Evolutionary conservation across 352 stramenopile genomes (phyloP).

Genomic region (Hyaloperonospora arabidopsidis): DNA sequence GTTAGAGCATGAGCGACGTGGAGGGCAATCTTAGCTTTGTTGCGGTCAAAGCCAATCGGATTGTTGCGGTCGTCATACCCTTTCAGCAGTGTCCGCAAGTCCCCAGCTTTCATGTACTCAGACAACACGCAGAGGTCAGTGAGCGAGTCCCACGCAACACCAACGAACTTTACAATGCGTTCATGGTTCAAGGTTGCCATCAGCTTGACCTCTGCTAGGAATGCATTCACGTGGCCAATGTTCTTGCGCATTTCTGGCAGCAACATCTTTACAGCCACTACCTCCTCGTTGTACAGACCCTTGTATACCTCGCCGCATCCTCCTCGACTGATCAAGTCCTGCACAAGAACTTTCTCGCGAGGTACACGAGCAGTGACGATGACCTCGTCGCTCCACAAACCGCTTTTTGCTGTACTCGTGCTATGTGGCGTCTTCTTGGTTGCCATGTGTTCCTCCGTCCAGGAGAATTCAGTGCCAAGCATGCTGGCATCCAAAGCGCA

Average conservation of each 20-base stretch:
- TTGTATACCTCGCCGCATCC: slow-evolving; percentile 30
- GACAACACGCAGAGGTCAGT: slow-evolving; percentile 34
- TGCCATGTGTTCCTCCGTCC: slow-evolving; percentile 15
- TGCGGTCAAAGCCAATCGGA: slow-evolving; percentile 20
- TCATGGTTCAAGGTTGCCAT: slow-evolving; percentile 35
- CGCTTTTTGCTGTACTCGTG: slow-evolving; percentile 10
- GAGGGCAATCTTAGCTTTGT: slow-evolving; percentile 27
- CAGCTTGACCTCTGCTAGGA: slow-evolving; percentile 28
- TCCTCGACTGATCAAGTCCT: slow-evolving; percentile 29
- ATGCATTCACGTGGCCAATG: slow-evolving; percentile 28
- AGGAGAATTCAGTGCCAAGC: slow-evolving; percentile 23
- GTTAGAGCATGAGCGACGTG: slow-evolving; percentile 30
- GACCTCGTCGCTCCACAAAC: slow-evolving; percentile 33
- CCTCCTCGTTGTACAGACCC: slow-evolving; percentile 21
- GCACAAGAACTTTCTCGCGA: slow-evolving; percentile 25
- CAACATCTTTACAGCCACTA: slow-evolving; percentile 29
- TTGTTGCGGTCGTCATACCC: slow-evolving; percentile 25
- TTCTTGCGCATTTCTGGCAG: slow-evolving; percentile 31
- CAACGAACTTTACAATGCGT: slow-evolving; percentile 38
- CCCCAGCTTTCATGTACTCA: slow-evolving; percentile 43
- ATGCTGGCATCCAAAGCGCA: slow-evolving; percentile 22
- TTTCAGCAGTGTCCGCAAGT: slow-evolving; percentile 30
- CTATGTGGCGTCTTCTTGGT: slow-evolving; percentile 4
- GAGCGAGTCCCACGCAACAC: slow-evolving; percentile 44
- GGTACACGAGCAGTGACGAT: slow-evolving; percentile 31